Base-by-base conservation (phyloP, 2,329 filamentous ascomycete species). In the Phyllosticta paracitricarpa region DNA sequence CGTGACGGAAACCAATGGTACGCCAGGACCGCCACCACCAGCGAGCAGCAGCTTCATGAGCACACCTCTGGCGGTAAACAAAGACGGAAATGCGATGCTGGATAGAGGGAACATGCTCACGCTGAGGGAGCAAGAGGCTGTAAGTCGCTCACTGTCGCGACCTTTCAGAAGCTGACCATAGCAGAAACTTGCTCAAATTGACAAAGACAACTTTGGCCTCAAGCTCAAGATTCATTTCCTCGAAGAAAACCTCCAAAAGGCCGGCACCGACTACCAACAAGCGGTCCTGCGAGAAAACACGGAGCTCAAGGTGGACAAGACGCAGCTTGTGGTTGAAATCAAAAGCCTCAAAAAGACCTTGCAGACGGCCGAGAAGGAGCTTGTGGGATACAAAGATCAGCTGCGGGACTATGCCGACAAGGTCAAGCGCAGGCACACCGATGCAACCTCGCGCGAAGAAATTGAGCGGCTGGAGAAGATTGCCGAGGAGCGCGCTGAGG, bases 191-290 rank as follows among this genome's bases (percentile, higher is more conserved):
- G 90, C 97, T 76, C 89, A 89, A 70, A 93, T 99, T 68, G 91
- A 97, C 71, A 99, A 99, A 78, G 94, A 97, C 71, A 99, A 99
- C 71, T 99, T 97, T 71, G 91, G 91, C 25, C 81, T 99, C 59
- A 97, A 97, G 75, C 83, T 97, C 68, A 97, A 96, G 75, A 96
- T 97, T 59, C 91, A 97, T 74, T 99, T 96, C 72, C 82, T 99
- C 61, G 91, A 99, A 73, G 91, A 97, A 67, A 89, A 90, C 14
- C 77, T 99, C 57, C 84, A 87, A 59, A 96, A 95, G 72, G 85
- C 88, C 60, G 93, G 93, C 0, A 91, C 90, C 7, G 91, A 92
- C 61, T 94, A 92, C 78, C 95, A 92, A 69, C 89, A 96, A 73
- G 85, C 86, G 30, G 91, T 93, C 3, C 78, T 99, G 28, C 91